Base-by-base conservation (phyloP, 768 basidiomycete species). In the Tulasnella sp. region DNA sequence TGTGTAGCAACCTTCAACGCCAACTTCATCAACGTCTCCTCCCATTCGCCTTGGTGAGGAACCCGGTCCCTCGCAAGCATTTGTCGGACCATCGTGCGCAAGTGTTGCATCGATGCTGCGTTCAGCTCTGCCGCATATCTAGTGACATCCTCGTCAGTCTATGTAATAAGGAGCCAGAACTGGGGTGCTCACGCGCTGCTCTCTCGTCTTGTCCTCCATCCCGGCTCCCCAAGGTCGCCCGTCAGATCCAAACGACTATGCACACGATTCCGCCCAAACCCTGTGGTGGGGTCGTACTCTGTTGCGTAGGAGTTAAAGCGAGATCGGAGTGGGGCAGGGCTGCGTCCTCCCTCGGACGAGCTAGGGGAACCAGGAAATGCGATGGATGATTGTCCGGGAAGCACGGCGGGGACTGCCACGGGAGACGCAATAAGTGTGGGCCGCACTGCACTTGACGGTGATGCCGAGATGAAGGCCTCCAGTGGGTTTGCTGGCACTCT, bases 61-160 rank as follows among this genome's bases (percentile, higher is more conserved):
- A 99, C 92, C 61, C 89, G 85, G 82, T 95, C 95, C 44, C 89
- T 90, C 3, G 89, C 90, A 32, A 99, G 88, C 88, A 95, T 93
- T 84, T 99, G 98, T 6, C 91, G 89, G 18, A 99, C 86, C 92
- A 99, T 96, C 78, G 91, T 88, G 57, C 94, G 92, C 73, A 98
- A 88, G 84, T 99, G 95, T 80, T 88, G 88, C 90, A 98, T 93
- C 15, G 96, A 96, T 16, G 91, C 90, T 13, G 91, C 85, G 82
- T 96, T 95, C 39, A 96, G 88, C 82, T 95, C 91, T 82, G 93
- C 90, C 20, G 93, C 90, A 83, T 93, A 93, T 77, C 95, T 95
- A 51, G 78, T 71, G 78, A 73, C 1, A 42, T 37, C 79, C 6
- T 48, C 29, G 77, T 76, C 39, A 76, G 57, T 61, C 5, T 23